Base-by-base conservation (phyloP, 2,329 filamentous ascomycete species). In the Arthroderma sp. region DNA sequence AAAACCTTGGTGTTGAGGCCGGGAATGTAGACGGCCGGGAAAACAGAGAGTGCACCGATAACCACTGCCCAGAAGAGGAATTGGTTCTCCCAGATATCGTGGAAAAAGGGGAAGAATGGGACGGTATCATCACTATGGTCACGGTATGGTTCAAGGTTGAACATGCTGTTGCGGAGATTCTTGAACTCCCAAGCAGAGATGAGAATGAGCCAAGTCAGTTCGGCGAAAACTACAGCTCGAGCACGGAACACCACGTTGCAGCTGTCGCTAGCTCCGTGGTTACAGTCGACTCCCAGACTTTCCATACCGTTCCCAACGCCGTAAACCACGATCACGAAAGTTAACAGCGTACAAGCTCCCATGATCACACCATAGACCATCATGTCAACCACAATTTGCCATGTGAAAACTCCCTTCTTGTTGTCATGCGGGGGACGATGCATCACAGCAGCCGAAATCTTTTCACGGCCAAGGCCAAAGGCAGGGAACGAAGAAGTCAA, bases 1-100 rank as follows among this genome's bases (percentile, higher is more conserved):
- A 84, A 84, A 6, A 84, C 81, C 0, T 72, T 69, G 7, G 71
- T 75, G 69, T 80, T 84, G 60, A 85, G 73, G 23, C 77, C 79
- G 0, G 81, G 81, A 55, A 84, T 82, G 63, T 84, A 84, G 19
- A 79, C 66, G 37, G 76, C 68, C 6, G 76, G 76, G 66, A 80
- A 79, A n/a, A 79, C 69, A 9, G 75, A 74, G 31, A 77, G 62
- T 59, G 76, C 73, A 52, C 77, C 77, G 44, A 75, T 59, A 28
- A 76, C 68, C 7, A 78, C 70, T 0, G 74, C 70, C 67, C 70
- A 77, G 65, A 77, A 78, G 13, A 77, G 68, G 67, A 82, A 81
- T 54, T 76, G 71, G 67, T 82, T 82, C 56, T 61, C 55, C 55
- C 57, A 62, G n/a, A 65, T 61, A 56, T 74, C 70, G 41, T 61